These are phyloP conservation scores for Fusarium sp. DNA, from an alignment of 2,329 filamentous ascomycete species.

Conservation along the genomic window DNA sequence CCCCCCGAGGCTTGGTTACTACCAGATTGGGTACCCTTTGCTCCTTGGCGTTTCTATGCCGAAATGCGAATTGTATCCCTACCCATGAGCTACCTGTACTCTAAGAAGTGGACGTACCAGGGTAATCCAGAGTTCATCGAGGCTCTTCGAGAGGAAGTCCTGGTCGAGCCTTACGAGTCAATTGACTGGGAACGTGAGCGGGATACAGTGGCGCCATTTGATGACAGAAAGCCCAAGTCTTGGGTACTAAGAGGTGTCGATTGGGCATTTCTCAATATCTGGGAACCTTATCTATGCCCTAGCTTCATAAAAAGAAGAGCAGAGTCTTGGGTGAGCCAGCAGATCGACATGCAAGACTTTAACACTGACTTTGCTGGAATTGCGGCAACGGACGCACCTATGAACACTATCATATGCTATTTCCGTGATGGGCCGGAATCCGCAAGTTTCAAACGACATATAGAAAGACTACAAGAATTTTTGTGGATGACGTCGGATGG, in stretches of 20 bases:
- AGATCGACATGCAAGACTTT: conserved; percentile 90
- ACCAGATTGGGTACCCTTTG: conserved; percentile 88
- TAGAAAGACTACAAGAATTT: conserved; percentile 85
- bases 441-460: conserved; percentile 78
- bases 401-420: conserved; percentile 89
- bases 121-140: conserved; percentile 73
- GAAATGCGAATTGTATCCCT: conserved; percentile 76
- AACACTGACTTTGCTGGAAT: conserved; percentile 90
- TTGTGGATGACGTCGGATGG: conserved; percentile 93
- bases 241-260: conserved; percentile 84
- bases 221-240: conserved; percentile 94
- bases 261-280: conserved; percentile 82
- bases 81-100: conserved; percentile 77
- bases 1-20: conserved; percentile 94
- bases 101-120: conserved; percentile 82
- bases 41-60: conserved; percentile 96
- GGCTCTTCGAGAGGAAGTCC: conserved; percentile 83
- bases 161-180: conserved; percentile 80
- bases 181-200: conserved; percentile 84
- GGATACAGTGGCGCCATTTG: conserved; percentile 82
- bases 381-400: conserved; percentile 88
- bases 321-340: conserved; percentile 83
- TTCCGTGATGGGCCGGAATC: conserved; percentile 85
- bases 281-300: conserved; percentile 81
- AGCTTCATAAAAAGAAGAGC: conserved; percentile 76